Conservation (phyloP, 2,329 filamentous ascomycete genomes). For the Talaromyces sp. region DNA sequence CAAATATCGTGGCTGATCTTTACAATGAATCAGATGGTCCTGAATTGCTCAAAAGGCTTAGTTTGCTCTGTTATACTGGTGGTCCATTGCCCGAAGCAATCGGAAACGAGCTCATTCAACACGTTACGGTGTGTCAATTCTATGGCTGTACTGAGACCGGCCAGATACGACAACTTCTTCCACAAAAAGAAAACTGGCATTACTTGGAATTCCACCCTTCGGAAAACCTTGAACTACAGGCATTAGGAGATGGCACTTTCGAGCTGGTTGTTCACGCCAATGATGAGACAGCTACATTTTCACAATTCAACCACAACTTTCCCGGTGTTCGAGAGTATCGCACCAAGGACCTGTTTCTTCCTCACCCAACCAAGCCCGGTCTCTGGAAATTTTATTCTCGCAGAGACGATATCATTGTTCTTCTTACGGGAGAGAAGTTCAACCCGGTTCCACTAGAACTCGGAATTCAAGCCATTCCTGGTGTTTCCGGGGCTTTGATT, state of each 20-base stretch:
- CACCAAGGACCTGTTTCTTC: slow-evolving; percentile 16
- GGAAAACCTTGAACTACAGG: background rate
- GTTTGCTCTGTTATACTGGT: slow-evolving; percentile 4
- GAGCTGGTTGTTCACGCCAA: slow-evolving; percentile 7
- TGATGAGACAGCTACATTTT: background rate
- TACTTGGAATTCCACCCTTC: slow-evolving; percentile 13
- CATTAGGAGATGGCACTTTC: background rate
- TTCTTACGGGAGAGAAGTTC: slow-evolving; percentile 22
- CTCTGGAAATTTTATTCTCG: slow-evolving; percentile 15
- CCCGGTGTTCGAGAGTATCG: slow-evolving; percentile 11
- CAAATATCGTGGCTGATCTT: background rate
- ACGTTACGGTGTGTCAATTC: slow-evolving; percentile 3
- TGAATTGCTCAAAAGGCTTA: background rate
- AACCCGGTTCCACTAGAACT: slow-evolving; percentile 20
- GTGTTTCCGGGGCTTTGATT: slow-evolving; percentile 26
- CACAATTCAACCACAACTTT: slow-evolving; percentile 7
- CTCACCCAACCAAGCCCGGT: slow-evolving; percentile 12
- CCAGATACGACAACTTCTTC: slow-evolving; percentile 12
- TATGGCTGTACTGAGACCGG: slow-evolving; percentile 13
- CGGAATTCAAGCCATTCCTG: slow-evolving; percentile 23
- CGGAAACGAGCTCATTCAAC: slow-evolving; percentile 10
- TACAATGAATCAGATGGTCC: background rate
- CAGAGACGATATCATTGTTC: slow-evolving; percentile 22
- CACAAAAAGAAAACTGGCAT: slow-evolving; percentile 12
- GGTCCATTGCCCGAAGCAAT: slow-evolving; percentile 9